A percentile compares a stretch with the other conserved stretches of the same genome.
phyloP scores from a whole-genome alignment of 1,284 basidiomycete species.

The Apiotrichum domesticum region DNA sequence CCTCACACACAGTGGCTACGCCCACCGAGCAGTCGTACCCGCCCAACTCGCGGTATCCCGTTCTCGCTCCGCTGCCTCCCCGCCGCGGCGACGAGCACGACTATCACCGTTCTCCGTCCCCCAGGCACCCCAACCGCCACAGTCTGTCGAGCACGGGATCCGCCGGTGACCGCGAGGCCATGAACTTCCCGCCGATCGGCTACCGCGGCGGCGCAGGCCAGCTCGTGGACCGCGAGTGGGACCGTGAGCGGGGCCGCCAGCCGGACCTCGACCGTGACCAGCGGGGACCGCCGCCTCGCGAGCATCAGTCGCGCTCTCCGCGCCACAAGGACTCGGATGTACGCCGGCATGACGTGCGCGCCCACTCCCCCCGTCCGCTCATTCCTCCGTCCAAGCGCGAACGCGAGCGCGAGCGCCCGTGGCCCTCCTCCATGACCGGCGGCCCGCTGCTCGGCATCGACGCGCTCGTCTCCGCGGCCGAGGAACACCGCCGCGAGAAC shows the following conservation, averaged over 20 bases:
- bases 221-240: constrained; percentile 3
- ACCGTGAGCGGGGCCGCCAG: constrained; percentile 2
- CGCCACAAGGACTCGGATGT: neutral
- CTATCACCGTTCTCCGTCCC: constrained; percentile 11
- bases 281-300: neutral
- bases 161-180: neutral
- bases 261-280: too few species aligned
- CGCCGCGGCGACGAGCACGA: neutral
- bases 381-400: constrained; percentile 1
- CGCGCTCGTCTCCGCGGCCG: constrained; percentile 39
- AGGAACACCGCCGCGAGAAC: constrained; percentile 26
- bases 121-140: neutral
- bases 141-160: constrained; percentile 1
- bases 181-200: constrained; percentile 1
- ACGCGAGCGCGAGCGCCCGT: constrained; percentile 5
- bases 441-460: constrained; percentile 32
- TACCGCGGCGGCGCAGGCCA: neutral
- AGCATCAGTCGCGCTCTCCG: neutral
- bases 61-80: constrained; percentile 21
- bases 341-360: neutral
- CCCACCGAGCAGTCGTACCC: constrained; percentile 6
- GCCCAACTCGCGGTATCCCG: constrained; percentile 13
- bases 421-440: constrained; percentile 3
- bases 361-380: constrained; percentile 9
- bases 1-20: constrained; percentile 7